These are phyloP conservation scores for Phytopythium oedochilum DNA, from an alignment of 352 stramenopile genomes.

Conservation along the genomic window DNA sequence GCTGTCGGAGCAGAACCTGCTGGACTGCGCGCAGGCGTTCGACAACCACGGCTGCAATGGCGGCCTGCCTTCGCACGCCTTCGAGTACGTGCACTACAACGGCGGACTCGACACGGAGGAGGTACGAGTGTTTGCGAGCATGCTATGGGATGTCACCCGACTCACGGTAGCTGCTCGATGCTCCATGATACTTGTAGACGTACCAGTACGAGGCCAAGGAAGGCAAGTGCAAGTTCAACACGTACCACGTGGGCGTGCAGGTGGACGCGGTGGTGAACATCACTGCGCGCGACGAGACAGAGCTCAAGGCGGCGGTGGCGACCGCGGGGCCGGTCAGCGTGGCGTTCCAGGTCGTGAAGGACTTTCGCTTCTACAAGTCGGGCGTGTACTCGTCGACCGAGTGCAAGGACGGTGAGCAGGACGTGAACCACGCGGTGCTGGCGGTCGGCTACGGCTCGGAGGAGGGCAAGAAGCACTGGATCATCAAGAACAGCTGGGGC, in stretches of 20 bases:
- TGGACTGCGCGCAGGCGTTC: slow-evolving; percentile 93
- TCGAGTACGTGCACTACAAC: slow-evolving; percentile 94
- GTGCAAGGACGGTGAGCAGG: slow-evolving; percentile 72
- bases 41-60: slow-evolving; percentile 96
- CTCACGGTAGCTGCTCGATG: not conserved
- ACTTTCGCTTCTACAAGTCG: slow-evolving; percentile 89
- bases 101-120: slow-evolving; percentile 80
- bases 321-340: slow-evolving; percentile 70
- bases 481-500: slow-evolving; percentile 98
- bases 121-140: slow-evolving; percentile 14
- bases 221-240: slow-evolving; percentile 79
- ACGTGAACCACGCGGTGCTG: slow-evolving; percentile 93
- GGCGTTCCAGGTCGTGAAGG: slow-evolving; percentile 84
- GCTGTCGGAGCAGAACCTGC: slow-evolving; percentile 97
- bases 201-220: slow-evolving; percentile 78
- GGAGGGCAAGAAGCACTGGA: slow-evolving; percentile 90
- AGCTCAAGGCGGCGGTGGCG: slow-evolving; percentile 68
- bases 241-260: slow-evolving; percentile 59
- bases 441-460: slow-evolving; percentile 96
- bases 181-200: slow-evolving; percentile 17
- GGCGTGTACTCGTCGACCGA: slow-evolving; percentile 86
- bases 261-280: slow-evolving; percentile 85
- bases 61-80: slow-evolving; percentile 96
- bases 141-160: no score
- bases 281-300: slow-evolving; percentile 67